These are phyloP conservation scores for Fusarium clavum DNA, from an alignment of 2,329 filamentous ascomycete species.

Conservation along the genomic window DNA sequence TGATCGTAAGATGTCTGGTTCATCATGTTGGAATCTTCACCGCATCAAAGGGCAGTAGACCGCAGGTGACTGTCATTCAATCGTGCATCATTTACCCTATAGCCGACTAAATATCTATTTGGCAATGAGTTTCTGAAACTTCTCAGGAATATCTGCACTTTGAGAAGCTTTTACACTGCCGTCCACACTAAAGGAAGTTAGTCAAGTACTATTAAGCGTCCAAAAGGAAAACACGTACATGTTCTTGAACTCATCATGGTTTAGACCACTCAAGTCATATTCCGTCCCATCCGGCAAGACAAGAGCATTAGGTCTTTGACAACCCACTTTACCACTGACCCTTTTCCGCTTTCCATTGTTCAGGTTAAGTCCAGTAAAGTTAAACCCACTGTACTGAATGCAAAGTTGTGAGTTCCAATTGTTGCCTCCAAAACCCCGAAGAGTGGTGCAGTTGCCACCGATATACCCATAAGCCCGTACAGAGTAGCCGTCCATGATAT, in stretches of 20 bases:
- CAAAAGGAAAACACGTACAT: background rate
- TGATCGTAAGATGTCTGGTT: background rate
- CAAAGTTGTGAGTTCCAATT: background rate
- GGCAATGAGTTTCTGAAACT: background rate
- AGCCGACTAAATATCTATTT: too few relatives aligned
- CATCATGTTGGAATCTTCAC: background rate
- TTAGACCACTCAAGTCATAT: background rate
- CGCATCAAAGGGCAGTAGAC: background rate
- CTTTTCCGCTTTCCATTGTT: background rate
- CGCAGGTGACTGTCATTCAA: too few relatives aligned
- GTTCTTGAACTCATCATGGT: background rate
- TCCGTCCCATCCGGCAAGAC: background rate
- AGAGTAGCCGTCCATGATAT: background rate
- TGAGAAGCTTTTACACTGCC: background rate
- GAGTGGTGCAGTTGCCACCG: background rate
- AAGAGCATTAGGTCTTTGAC: background rate
- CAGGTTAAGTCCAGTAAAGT: background rate
- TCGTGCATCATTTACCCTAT: too few relatives aligned
- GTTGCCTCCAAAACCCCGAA: background rate
- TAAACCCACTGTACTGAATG: accelerated
- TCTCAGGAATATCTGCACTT: background rate
- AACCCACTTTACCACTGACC: background rate
- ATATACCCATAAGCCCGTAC: background rate
- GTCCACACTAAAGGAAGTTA: background rate
- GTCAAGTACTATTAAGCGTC: too few relatives aligned